Conservation (phyloP, 2,329 filamentous ascomycete species). For the Aspergillus neoniger region DNA sequence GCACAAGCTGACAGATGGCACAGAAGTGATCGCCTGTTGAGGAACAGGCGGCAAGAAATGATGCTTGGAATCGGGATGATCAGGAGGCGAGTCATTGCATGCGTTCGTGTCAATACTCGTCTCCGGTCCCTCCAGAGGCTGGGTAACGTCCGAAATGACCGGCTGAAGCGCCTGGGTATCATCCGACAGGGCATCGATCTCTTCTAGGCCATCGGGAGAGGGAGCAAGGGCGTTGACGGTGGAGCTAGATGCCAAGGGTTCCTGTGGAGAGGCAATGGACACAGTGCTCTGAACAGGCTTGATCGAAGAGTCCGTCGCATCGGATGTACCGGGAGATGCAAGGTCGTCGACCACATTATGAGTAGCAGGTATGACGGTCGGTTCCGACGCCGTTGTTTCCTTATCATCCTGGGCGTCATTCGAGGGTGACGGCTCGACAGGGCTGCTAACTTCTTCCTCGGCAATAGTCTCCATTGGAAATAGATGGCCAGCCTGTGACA, state of each 20-base stretch:
- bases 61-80: neutral
- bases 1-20: neutral
- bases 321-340: neutral
- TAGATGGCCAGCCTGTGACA: slow-evolving; percentile 14
- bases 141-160: neutral
- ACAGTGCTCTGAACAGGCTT: neutral
- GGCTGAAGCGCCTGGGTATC: neutral
- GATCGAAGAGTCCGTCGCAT: neutral
- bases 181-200: neutral
- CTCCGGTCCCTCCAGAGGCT: neutral
- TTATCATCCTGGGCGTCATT: neutral
- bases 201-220: neutral
- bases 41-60: neutral
- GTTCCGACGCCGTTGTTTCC: neutral
- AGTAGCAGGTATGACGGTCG: neutral
- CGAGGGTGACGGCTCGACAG: neutral
- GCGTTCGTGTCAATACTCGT: neutral
- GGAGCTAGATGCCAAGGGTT: neutral
- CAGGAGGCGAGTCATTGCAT: neutral
- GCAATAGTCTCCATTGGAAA: slow-evolving; percentile 27
- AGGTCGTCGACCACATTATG: too few relatives aligned
- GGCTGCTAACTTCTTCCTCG: slow-evolving; percentile 23
- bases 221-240: neutral
- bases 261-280: neutral
- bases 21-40: neutral